Percentiles rank a stretch among this genome's conserved stretches.
phyloP scores from a whole-genome alignment of 2,329 filamentous ascomycete genomes.

The Raffaelea deltoideospora region DNA sequence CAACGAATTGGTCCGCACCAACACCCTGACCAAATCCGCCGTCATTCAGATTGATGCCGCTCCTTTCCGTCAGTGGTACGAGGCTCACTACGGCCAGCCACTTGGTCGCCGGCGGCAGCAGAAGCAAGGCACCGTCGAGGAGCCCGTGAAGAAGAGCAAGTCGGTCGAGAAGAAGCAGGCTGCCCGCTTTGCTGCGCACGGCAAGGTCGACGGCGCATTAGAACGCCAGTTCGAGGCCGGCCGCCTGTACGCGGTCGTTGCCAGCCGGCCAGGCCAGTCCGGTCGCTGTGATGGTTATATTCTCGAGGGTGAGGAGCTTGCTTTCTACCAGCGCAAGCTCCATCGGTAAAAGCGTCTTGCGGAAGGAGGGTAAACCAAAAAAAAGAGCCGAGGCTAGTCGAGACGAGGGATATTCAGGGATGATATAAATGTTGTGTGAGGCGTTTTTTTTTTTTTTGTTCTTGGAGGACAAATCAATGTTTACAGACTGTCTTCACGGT shows the following conservation, averaged over 20 bases:
- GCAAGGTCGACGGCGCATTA: conserved; percentile 84
- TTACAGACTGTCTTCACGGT: too few relatives aligned
- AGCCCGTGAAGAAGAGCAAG: conserved; percentile 87
- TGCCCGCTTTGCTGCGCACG: conserved; percentile 60
- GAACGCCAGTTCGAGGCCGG: conserved; percentile 99
- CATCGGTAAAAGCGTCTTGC: conserved; percentile 69
- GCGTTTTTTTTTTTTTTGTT: too few relatives aligned
- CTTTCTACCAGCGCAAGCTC: conserved; percentile 99
- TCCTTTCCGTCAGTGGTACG: conserved; percentile 99
- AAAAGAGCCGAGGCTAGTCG: too few relatives aligned
- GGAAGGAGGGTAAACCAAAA: too few relatives aligned
- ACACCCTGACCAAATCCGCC: conserved; percentile 98
- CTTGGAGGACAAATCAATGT: too few relatives aligned
- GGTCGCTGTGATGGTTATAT: conserved; percentile 95
- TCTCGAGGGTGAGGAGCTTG: conserved; percentile 97
- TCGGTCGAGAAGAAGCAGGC: conserved; percentile 93
- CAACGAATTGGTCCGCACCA: conserved; percentile 99
- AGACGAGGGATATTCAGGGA: too few relatives aligned
- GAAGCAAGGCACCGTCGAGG: conserved; percentile 49
- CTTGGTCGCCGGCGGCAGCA: conserved; percentile 85
- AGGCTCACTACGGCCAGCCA: conserved; percentile 93
- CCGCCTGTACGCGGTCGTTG: conserved; percentile 86
- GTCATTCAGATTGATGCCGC: conserved; percentile 98
- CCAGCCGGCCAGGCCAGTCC: conserved; percentile 90
- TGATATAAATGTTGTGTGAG: too few relatives aligned